Percentiles rank a stretch among this genome's conserved stretches.
Conservation (phyloP, 352 stramenopile genomes). For the Aphanomyces astaci region DNA sequence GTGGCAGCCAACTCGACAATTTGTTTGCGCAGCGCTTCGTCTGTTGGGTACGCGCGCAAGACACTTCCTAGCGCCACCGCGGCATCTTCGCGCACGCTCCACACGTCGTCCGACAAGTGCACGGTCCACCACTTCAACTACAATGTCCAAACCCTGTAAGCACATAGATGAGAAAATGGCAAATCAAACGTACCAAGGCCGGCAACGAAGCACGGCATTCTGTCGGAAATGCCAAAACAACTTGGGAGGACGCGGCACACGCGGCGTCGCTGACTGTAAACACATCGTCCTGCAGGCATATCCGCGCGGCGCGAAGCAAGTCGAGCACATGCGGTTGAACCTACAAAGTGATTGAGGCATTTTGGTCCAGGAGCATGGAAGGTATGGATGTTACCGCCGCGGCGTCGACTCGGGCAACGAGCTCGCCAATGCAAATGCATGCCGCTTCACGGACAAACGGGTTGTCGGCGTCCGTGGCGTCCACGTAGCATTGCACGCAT, state of each 20-base stretch:
- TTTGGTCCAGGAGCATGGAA: no score
- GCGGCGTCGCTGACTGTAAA: constrained; percentile 95
- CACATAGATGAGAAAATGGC: constrained; percentile 26
- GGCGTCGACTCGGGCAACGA: constrained; percentile 84
- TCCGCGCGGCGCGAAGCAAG: constrained; percentile 82
- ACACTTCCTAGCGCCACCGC: constrained; percentile 91
- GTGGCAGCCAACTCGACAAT: constrained; percentile 59
- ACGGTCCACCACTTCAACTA: constrained; percentile 76
- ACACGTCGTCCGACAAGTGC: constrained; percentile 95
- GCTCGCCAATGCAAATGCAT: constrained; percentile 93
- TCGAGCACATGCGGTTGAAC: constrained; percentile 47
- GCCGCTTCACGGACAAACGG: constrained; percentile 93
- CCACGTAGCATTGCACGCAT: constrained; percentile 93
- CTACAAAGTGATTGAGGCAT: neutral
- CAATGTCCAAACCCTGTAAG: constrained; percentile 14
- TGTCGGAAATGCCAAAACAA: constrained; percentile 74
- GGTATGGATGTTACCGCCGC: no score
- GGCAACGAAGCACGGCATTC: constrained; percentile 84
- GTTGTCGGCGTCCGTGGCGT: constrained; percentile 93
- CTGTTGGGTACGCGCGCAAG: constrained; percentile 85
- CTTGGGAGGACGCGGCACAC: constrained; percentile 82
- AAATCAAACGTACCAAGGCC: constrained; percentile 59
- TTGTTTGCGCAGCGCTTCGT: constrained; percentile 61
- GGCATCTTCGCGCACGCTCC: constrained; percentile 94
- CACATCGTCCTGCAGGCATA: constrained; percentile 94